Evolutionary conservation across 2,329 filamentous ascomycete genomes (phyloP).

Genomic region (Paradendryphiella salina): DNA sequence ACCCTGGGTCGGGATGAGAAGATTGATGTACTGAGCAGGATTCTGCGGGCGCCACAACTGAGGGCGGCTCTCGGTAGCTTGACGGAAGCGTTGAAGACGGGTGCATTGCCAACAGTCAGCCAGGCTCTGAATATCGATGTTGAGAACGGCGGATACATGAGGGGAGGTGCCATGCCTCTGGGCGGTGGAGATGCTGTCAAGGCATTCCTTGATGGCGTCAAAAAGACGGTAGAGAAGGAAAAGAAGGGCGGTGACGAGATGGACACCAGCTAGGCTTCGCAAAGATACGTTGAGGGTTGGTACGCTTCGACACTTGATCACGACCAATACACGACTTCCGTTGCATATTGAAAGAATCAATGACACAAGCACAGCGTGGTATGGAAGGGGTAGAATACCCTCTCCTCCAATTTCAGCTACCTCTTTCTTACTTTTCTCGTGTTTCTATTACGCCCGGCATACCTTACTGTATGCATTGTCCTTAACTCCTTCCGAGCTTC

Average conservation of each 20-base stretch:
- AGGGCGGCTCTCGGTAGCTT: slow-evolving; percentile 82
- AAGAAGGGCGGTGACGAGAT: slow-evolving; percentile 36
- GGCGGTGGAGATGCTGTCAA: slow-evolving; percentile 88
- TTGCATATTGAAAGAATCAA: slow-evolving; percentile 8
- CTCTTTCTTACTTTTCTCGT: neutral
- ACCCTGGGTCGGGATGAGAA: slow-evolving; percentile 76
- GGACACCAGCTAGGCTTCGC: slow-evolving; percentile 33
- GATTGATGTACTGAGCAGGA: slow-evolving; percentile 75
- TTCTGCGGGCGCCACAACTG: slow-evolving; percentile 88
- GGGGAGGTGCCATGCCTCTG: slow-evolving; percentile 76
- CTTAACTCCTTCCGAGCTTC: no score
- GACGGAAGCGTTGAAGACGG: slow-evolving; percentile 85
- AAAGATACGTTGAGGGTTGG: neutral
- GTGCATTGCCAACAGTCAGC: slow-evolving; percentile 84
- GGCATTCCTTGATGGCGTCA: slow-evolving; percentile 88
- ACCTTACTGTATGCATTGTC: no score
- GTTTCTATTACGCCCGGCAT: no score
- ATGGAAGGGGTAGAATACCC: neutral
- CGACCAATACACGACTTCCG: slow-evolving; percentile 11
- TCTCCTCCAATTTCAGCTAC: neutral
- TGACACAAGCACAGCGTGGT: neutral
- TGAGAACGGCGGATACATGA: slow-evolving; percentile 80
- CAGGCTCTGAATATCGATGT: slow-evolving; percentile 82
- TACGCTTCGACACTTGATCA: neutral
- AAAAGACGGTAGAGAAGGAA: slow-evolving; percentile 69